Evolutionary conservation across 225 moss, liverwort and hornwort species (phyloP).

Genomic region (Antitrichia curtipendula): DNA sequence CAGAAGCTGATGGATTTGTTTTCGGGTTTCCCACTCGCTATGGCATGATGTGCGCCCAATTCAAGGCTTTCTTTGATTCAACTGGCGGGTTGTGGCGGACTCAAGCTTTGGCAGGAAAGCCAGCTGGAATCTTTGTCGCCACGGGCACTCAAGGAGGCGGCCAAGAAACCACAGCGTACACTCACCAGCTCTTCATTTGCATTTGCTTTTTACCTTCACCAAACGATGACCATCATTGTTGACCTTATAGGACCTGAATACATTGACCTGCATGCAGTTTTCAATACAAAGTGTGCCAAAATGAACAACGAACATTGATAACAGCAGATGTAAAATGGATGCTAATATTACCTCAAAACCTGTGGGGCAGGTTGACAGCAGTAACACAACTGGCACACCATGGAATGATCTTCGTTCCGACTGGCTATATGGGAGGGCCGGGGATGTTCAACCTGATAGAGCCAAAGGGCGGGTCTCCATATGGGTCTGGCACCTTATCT

Average conservation of each 20-base stretch:
- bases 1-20: slow-evolving; percentile 38
- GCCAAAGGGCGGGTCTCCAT: slow-evolving; percentile 25
- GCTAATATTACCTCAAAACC: not conserved
- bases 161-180: slow-evolving; percentile 51
- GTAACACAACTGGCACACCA: slow-evolving; percentile 35
- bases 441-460: slow-evolving; percentile 33
- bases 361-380: slow-evolving; percentile 23
- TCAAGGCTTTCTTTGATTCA: slow-evolving; percentile 24
- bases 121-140: slow-evolving; percentile 25
- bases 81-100: slow-evolving; percentile 42
- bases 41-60: slow-evolving; percentile 52
- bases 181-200: not conserved
- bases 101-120: slow-evolving; percentile 45
- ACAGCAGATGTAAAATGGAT: not conserved
- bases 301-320: not conserved
- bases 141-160: slow-evolving; percentile 56
- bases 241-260: not conserved
- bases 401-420: slow-evolving; percentile 47
- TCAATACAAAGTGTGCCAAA: not conserved
- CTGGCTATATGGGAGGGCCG: slow-evolving; percentile 21
- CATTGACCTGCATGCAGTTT: not conserved
- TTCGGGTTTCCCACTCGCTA: slow-evolving; percentile 49
- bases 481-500: slow-evolving; percentile 25
- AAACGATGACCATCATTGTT: not conserved
- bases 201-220: not conserved